Conservation (phyloP, 2,329 filamentous ascomycete species). For the Mariannaea elegans region DNA sequence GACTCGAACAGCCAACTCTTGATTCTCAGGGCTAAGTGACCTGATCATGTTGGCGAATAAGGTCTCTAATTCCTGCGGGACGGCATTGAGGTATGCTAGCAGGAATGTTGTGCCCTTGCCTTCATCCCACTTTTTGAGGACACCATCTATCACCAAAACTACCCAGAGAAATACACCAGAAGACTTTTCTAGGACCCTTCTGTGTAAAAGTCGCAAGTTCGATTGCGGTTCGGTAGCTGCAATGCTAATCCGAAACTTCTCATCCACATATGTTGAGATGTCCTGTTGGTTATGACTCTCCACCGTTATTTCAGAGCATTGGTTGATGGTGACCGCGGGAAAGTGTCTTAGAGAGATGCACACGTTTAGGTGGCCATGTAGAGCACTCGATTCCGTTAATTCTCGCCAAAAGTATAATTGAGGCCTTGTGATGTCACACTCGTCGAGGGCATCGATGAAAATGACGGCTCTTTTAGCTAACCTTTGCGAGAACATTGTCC, state of each 20-base stretch:
- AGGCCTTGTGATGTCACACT: neutral
- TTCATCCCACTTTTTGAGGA: slow-evolving; percentile 13
- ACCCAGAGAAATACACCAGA: slow-evolving; percentile 27
- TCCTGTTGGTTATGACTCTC: slow-evolving; percentile 13
- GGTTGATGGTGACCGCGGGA: neutral
- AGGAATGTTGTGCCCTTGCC: neutral
- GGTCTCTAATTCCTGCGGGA: slow-evolving; percentile 6
- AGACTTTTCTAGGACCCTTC: neutral
- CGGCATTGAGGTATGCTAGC: neutral
- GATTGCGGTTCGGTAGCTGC: neutral
- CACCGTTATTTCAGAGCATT: neutral
- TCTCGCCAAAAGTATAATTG: slow-evolving; percentile 11
- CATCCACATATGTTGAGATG: slow-evolving; percentile 15
- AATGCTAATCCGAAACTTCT: neutral
- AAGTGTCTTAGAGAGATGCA: slow-evolving; percentile 23
- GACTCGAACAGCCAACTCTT: neutral
- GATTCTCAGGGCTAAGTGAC: neutral
- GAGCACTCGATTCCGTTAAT: neutral
- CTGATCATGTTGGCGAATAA: neutral
- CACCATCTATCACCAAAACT: slow-evolving; percentile 8
- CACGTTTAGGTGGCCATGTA: neutral
- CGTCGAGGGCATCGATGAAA: slow-evolving; percentile 27
- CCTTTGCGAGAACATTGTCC: neutral
- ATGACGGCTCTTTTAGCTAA: neutral
- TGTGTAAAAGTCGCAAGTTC: neutral